Conservation (phyloP, 2,329 filamentous ascomycete genomes). For the Oidium heveae region DNA sequence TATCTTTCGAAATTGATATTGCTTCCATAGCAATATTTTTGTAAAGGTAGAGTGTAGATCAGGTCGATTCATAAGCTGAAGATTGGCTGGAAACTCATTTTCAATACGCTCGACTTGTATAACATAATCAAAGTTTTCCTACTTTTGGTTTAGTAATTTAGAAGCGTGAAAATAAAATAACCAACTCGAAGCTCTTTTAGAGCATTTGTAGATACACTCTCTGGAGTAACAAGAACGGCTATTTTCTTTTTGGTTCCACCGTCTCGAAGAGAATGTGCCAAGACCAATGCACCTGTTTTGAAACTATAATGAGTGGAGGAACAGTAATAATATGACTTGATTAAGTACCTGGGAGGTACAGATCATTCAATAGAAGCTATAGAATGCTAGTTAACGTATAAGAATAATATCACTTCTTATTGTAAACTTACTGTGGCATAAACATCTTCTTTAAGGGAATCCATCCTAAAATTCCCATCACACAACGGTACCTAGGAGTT, state of each 20-base stretch:
- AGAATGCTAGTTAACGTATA: no score
- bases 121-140: slow-evolving; percentile 71
- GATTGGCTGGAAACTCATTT: slow-evolving; percentile 54
- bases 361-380: slow-evolving; percentile 77
- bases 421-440: no score
- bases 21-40: slow-evolving; percentile 85
- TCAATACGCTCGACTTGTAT: slow-evolving; percentile 61
- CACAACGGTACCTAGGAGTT: no score
- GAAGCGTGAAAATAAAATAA: not conserved
- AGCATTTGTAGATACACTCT: slow-evolving; percentile 49
- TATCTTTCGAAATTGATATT: slow-evolving; percentile 71
- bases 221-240: slow-evolving; percentile 58
- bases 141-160: slow-evolving; percentile 4
- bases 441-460: no score
- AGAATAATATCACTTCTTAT: no score
- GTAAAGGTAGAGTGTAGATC: slow-evolving; percentile 87
- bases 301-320: no score
- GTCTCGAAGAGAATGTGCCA: slow-evolving; percentile 87
- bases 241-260: slow-evolving; percentile 67
- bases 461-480: no score
- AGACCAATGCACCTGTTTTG: slow-evolving; percentile 55
- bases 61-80: slow-evolving; percentile 73
- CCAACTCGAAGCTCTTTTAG: slow-evolving; percentile 54
- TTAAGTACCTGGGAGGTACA: slow-evolving; percentile 58
- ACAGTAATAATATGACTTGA: slow-evolving; percentile 3